Evolutionary conservation across 2,329 filamentous ascomycete species (phyloP).

Genomic region (Talaromyces funiculosus): DNA sequence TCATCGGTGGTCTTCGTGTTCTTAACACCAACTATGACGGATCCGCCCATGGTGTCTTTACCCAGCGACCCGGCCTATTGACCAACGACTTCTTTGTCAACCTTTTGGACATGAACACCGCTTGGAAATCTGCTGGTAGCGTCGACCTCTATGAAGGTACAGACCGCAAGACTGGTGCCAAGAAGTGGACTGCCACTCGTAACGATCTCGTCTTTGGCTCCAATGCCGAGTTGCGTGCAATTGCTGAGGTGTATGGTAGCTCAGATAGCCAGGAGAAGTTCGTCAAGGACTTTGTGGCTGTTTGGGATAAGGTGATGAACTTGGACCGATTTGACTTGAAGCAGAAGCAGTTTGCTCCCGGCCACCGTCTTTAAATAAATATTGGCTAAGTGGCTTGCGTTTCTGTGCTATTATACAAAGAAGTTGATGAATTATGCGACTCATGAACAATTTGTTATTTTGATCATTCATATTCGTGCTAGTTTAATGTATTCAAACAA

Average conservation of each 20-base stretch:
- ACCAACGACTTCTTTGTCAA: slow-evolving; percentile 81
- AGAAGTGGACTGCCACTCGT: slow-evolving; percentile 66
- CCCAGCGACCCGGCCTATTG: slow-evolving; percentile 60
- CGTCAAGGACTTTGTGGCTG: slow-evolving; percentile 63
- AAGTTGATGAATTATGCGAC: background rate
- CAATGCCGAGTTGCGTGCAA: slow-evolving; percentile 66
- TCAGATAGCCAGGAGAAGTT: slow-evolving; percentile 59
- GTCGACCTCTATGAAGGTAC: slow-evolving; percentile 57
- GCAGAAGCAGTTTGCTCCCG: background rate
- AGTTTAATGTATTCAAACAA: background rate
- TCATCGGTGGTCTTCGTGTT: slow-evolving; percentile 66
- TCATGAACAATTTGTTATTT: background rate
- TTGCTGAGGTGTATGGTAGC: slow-evolving; percentile 64
- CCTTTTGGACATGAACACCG: slow-evolving; percentile 61
- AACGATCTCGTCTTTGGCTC: slow-evolving; percentile 66
- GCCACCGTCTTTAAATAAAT: slow-evolving; percentile 2
- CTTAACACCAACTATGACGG: slow-evolving; percentile 67
- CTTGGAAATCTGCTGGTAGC: slow-evolving; percentile 53
- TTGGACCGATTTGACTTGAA: slow-evolving; percentile 63
- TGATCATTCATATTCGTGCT: background rate
- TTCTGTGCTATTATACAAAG: background rate
- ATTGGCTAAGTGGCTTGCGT: background rate
- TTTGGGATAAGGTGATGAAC: slow-evolving; percentile 71
- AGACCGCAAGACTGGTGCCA: slow-evolving; percentile 59
- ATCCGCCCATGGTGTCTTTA: slow-evolving; percentile 62